A percentile compares a stretch with the other conserved stretches of the same genome.
Conservation (phyloP, 23 red algal genomes). For the Cyanidium caldarium region DNA sequence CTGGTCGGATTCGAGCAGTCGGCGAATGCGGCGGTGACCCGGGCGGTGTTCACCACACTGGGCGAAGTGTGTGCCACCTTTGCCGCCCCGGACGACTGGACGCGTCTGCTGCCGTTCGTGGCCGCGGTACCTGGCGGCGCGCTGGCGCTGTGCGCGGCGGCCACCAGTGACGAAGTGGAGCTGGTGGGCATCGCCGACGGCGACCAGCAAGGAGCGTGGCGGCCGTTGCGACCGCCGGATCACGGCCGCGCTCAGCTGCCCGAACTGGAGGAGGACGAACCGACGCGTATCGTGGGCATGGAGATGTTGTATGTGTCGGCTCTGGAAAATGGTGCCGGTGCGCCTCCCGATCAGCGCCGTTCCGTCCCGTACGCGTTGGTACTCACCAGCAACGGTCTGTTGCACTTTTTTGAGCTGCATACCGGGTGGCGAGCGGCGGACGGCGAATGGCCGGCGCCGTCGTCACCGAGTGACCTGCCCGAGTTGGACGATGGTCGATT, state of each 20-base stretch:
- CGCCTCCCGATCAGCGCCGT: neutral
- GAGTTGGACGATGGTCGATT: too few relatives aligned
- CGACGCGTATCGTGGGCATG: neutral
- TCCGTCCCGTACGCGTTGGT: neutral
- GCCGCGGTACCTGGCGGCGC: neutral
- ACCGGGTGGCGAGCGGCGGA: too few relatives aligned
- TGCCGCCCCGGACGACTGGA: neutral
- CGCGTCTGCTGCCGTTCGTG: neutral
- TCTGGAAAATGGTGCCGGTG: neutral
- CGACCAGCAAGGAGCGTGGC: neutral
- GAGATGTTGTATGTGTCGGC: neutral
- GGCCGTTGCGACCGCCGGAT: neutral
- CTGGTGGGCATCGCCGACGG: neutral
- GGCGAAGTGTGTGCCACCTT: constrained; percentile 2
- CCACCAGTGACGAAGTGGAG: neutral
- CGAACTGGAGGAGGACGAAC: neutral
- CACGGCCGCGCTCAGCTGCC: neutral
- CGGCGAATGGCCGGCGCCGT: too few relatives aligned
- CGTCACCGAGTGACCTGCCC: too few relatives aligned
- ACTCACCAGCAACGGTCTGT: neutral
- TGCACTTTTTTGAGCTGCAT: neutral
- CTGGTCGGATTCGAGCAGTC: neutral
- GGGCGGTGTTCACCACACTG: too few relatives aligned
- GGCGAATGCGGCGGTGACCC: too few relatives aligned
- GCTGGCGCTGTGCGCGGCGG: neutral